phyloP scores from a whole-genome alignment of 768 basidiomycete genomes.

The Dacryopinax spathularia region DNA sequence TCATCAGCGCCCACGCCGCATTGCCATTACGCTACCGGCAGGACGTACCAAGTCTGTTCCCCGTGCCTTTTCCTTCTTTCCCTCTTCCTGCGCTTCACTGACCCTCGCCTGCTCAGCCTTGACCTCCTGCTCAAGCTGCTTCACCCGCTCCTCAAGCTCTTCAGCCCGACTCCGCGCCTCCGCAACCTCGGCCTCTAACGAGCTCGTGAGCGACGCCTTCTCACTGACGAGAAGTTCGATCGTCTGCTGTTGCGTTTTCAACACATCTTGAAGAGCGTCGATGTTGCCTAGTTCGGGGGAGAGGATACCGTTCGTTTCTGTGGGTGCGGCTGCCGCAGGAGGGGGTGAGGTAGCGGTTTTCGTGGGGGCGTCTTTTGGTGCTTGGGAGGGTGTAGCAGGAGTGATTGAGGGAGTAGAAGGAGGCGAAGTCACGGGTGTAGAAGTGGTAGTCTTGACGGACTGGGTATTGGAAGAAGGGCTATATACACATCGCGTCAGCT shows the following conservation, averaged over 20 bases:
- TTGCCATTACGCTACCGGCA: neutral
- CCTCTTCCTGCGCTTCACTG: neutral
- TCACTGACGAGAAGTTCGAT: conserved; percentile 66
- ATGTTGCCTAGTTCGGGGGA: conserved; percentile 3
- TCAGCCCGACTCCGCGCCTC: conserved; percentile 28
- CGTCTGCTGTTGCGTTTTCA: conserved; percentile 42
- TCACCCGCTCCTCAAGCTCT: conserved; percentile 38
- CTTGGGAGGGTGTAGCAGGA: neutral
- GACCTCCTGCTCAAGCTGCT: neutral
- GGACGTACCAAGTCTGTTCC: neutral
- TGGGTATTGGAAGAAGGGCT: conserved; percentile 20
- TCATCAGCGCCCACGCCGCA: neutral
- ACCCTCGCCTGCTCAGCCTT: neutral
- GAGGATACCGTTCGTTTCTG: neutral
- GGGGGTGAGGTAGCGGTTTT: neutral
- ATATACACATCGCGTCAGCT: conserved; percentile 16
- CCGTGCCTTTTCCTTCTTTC: conserved; percentile 4
- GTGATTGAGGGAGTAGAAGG: neutral
- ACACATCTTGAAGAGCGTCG: conserved; percentile 7
- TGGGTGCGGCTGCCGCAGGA: neutral
- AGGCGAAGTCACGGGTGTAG: conserved; percentile 4
- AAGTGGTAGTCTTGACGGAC: conserved; percentile 16
- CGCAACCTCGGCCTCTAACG: conserved; percentile 28
- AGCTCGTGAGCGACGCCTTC: conserved; percentile 41
- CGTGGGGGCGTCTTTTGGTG: neutral